Conservation (phyloP, 352 stramenopile species). For the Plasmopara viticola region DNA sequence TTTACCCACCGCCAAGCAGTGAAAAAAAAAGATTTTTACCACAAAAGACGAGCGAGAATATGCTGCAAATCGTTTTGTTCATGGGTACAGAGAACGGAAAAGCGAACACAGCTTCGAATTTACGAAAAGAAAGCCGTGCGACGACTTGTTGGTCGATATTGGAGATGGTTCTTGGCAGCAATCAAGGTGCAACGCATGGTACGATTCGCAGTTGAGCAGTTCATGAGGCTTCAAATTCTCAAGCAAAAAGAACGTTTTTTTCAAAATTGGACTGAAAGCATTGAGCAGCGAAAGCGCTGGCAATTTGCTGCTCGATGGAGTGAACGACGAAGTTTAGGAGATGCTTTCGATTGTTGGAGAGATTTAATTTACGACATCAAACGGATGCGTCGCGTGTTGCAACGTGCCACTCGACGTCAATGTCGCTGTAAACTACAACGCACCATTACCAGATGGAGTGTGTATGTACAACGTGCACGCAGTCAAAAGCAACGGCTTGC, state of each 20-base stretch:
- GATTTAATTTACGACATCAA: constrained; percentile 9
- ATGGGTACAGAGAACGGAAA: constrained; percentile 9
- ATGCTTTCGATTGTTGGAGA: constrained; percentile 18
- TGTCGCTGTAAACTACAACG: constrained; percentile 12
- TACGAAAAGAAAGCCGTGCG: constrained; percentile 7
- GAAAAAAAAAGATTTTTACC: constrained; percentile 6
- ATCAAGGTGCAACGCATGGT: constrained; percentile 9
- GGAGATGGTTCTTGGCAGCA: constrained; percentile 11
- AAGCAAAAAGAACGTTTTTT: constrained; percentile 6
- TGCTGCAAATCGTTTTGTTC: constrained; percentile 11
- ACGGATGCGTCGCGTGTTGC: constrained; percentile 8
- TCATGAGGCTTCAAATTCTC: constrained; percentile 1
- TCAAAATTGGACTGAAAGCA: constrained; percentile 12
- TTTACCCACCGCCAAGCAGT: background rate
- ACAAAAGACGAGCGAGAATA: constrained; percentile 1
- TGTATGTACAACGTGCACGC: background rate
- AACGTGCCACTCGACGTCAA: constrained; percentile 12
- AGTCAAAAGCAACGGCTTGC: constrained; percentile 8
- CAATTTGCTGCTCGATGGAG: constrained; percentile 23
- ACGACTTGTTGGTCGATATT: constrained; percentile 16
- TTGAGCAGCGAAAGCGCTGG: constrained; percentile 16
- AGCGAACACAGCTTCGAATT: constrained; percentile 5
- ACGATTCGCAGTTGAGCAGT: constrained; percentile 4
- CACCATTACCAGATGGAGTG: constrained; percentile 10
- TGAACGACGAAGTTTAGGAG: constrained; percentile 9